Evolutionary conservation across 2,329 filamentous ascomycete species (phyloP).

Genomic region (Aspergillus intermedius): DNA sequence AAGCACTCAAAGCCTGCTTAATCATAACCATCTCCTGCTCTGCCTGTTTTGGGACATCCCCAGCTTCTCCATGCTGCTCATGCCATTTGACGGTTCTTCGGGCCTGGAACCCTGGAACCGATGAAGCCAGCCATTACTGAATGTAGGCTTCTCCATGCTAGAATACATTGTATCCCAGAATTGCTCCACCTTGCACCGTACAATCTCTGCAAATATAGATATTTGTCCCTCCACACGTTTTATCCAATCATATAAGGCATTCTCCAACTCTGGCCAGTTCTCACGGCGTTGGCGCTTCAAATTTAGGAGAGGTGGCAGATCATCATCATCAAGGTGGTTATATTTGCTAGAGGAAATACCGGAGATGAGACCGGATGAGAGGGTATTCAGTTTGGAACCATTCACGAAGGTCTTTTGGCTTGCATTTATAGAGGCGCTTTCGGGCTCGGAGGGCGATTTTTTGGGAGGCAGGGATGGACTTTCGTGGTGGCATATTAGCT

Average conservation of each 20-base stretch:
- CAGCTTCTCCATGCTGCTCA: background rate
- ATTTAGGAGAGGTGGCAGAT: background rate
- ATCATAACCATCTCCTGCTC: background rate
- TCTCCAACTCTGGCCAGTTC: background rate
- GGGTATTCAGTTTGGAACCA: background rate
- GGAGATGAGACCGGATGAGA: background rate
- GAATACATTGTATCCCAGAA: background rate
- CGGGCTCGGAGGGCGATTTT: background rate
- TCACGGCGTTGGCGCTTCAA: background rate
- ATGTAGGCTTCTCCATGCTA: background rate
- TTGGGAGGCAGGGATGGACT: background rate
- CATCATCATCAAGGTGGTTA: background rate
- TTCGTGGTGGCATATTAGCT: no score
- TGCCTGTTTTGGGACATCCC: background rate
- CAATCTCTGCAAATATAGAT: background rate
- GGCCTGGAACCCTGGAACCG: background rate
- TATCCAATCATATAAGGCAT: background rate
- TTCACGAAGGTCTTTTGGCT: background rate
- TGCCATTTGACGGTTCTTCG: background rate
- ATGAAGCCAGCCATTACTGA: background rate
- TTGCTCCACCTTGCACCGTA: background rate
- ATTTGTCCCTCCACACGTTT: background rate
- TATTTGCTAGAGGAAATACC: background rate
- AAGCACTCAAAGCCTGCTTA: background rate
- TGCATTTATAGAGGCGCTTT: background rate